These are phyloP conservation scores for Blakeslea trispora DNA, from an alignment of 371 early-diverging fungal species.

Conservation along the genomic window DNA sequence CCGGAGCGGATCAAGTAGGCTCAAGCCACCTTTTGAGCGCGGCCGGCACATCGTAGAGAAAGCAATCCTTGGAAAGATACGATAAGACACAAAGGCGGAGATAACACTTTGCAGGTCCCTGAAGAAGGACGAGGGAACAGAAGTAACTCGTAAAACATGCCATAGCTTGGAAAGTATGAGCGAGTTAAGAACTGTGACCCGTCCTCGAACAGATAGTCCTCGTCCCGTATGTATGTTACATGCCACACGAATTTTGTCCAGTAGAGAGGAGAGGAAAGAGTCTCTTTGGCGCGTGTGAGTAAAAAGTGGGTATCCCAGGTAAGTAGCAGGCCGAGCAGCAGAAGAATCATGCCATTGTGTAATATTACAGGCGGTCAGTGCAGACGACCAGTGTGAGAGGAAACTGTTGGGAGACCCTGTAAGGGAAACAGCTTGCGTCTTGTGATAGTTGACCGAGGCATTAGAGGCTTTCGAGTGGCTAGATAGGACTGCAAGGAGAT, in stretches of 20 bases:
- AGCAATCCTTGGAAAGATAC: conserved; percentile 4
- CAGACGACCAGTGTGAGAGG: not conserved
- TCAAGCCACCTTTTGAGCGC: not conserved
- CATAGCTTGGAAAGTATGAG: conserved; percentile 25
- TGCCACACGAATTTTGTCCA: conserved; percentile 7
- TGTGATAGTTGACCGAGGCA: conserved; percentile 15
- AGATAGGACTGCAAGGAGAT: not conserved
- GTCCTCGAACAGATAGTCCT: conserved; percentile 20
- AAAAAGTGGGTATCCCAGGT: conserved; percentile 22
- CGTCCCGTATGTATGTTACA: conserved; percentile 7
- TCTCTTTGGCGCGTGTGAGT: conserved; percentile 12
- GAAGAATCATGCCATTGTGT: conserved; percentile 18
- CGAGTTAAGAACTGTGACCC: conserved; percentile 18
- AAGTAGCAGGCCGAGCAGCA: not conserved
- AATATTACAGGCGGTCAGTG: not conserved
- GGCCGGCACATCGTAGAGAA: not conserved
- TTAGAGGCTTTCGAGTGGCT: conserved; percentile 19
- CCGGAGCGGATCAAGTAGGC: not conserved
- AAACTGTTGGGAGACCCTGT: not conserved
- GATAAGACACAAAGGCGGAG: conserved; percentile 1
- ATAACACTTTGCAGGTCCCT: not conserved
- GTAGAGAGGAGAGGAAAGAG: conserved; percentile 1
- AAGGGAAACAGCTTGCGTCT: conserved; percentile 21
- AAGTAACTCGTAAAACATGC: conserved; percentile 20
- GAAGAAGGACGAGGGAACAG: conserved; percentile 2